Base-by-base conservation (phyloP, 257 asterid genomes). In the Ligustrum vulgare region DNA sequence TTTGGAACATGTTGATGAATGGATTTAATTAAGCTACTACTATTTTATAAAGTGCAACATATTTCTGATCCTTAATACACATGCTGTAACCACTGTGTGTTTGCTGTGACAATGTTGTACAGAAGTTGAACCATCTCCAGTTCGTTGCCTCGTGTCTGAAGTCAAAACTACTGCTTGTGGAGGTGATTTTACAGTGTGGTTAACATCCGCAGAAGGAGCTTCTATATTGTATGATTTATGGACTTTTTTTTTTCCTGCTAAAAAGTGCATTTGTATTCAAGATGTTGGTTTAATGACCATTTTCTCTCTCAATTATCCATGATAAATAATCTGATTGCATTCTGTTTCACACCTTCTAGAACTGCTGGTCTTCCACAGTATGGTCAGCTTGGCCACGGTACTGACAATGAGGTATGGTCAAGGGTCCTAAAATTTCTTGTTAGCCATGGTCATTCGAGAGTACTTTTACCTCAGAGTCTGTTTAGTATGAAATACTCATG, bases 331-430 rank as follows among this genome's bases (percentile, higher is more conserved):
- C 77, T 86, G 77, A 86, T 77, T 75, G 32, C 32, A 58, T 31
- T 73, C 18, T 76, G 68, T 82, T 83, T 75, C 73, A 45, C 72
- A 54, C 77, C 76, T 82, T 71, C 74, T 47, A 92, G 99, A 79
- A 93, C 97, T 84, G 98, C 94, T 83, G 99, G 99, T 82, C 94
- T 89, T 79, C 99, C 99, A 58, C 99, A 95, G 77, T 95, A 89
- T 79, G 99, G 99, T 78, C 99, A 95, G 85, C 96, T 95, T 77
- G 99, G 99, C 63, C 99, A 95, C 84, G 96, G 92, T 56, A 83
- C 99, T n/a, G 92, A 91, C 86, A 95, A 93, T 69, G 99, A 95
- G 98, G 99, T 95, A 85, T 47, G 78, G 6, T 66, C 71, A 47
- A 31, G 71, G 73, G 35, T 47, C 60, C 45, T 23, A 51, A 22